phyloP scores from a whole-genome alignment of 768 basidiomycete species.

The Suillus americanus region DNA sequence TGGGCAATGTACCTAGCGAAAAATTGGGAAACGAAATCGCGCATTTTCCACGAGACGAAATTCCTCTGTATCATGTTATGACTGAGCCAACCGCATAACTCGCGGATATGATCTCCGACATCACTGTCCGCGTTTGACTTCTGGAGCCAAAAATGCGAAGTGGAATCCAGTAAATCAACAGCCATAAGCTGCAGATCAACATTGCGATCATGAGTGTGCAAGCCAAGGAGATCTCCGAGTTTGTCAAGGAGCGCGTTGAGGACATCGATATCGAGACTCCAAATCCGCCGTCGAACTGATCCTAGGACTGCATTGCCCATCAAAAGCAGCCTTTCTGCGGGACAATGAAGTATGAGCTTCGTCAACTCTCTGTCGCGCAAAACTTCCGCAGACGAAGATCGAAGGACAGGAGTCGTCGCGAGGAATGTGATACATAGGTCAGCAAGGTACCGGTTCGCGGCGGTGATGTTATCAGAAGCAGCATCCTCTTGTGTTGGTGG shows the following conservation, averaged over 20 bases:
- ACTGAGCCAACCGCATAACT: constrained; percentile 57
- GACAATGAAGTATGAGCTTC: constrained; percentile 49
- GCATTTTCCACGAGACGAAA: constrained; percentile 62
- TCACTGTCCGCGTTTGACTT: constrained; percentile 31
- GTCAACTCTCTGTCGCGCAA: constrained; percentile 63
- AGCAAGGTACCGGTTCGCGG: constrained; percentile 36
- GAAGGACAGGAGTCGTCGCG: constrained; percentile 61
- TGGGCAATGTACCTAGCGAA: constrained; percentile 59
- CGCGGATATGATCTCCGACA: constrained; percentile 43
- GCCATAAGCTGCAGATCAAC: constrained; percentile 52
- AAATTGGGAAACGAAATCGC: constrained; percentile 65
- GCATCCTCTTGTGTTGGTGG: constrained; percentile 30
- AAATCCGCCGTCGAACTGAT: constrained; percentile 51
- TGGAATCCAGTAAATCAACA: constrained; percentile 64
- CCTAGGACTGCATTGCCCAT: constrained; percentile 56
- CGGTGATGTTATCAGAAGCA: constrained; percentile 26
- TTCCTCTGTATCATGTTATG: constrained; percentile 38
- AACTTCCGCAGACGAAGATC: constrained; percentile 54
- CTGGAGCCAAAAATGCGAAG: constrained; percentile 57
- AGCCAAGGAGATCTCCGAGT: constrained; percentile 49
- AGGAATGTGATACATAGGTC: constrained; percentile 61
- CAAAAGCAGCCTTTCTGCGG: constrained; percentile 55
- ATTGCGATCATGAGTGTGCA: constrained; percentile 56
- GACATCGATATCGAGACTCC: constrained; percentile 51
- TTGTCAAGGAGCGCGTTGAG: constrained; percentile 54